Evolutionary conservation across 2,329 filamentous ascomycete genomes (phyloP), one percentile per base, ranked within the genome.

Genomic region (Neodidymelliopsis sp.): DNA sequence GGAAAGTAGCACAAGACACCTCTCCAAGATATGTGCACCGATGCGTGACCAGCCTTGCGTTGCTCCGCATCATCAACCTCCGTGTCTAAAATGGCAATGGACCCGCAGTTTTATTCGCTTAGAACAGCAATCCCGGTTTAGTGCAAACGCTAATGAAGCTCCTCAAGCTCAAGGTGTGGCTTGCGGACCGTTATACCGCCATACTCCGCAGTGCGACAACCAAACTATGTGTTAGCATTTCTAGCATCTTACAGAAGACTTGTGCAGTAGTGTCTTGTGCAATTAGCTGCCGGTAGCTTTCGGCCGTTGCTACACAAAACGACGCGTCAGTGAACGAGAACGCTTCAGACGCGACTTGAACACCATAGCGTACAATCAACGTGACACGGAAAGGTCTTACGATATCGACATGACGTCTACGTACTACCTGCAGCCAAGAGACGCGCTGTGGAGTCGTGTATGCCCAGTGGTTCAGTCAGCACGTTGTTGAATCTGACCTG

Each of bases 121-220:
- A n/a, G n/a, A n/a, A n/a, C n/a, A n/a, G n/a, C n/a, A n/a, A 25
- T 11, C 36, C 43, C 24, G 23, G 36, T 18, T 13, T 41, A 41
- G 36, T n/a, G 11, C 19, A 13, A 4, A 24, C 28, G 34, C 46
- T 44, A 49, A 34, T 34, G 46, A 43, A 24, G 44, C 30, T 35
- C 36, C n/a, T 11, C 19, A 41, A 41, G 44, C 44, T 49, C 42
- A n/a, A n/a, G n/a, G n/a, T n/a, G n/a, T n/a, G n/a, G n/a, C 15
- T 38, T 11, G 15, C 25, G 47, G 47, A 30, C 40, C 34, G 35
- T 9, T 10, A 13, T 23, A 41, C 38, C 46, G 31, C 18, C 7
- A 16, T 2, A 8, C 22, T 22, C 24, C 30, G 18, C n/a, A 25
- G 16, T 44, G 29, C 36, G 36, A 30, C 40, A 28, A 45, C 47